Evolutionary conservation across 345 rosid genomes (phyloP).

Genomic region (Reutealis trisperma): DNA sequence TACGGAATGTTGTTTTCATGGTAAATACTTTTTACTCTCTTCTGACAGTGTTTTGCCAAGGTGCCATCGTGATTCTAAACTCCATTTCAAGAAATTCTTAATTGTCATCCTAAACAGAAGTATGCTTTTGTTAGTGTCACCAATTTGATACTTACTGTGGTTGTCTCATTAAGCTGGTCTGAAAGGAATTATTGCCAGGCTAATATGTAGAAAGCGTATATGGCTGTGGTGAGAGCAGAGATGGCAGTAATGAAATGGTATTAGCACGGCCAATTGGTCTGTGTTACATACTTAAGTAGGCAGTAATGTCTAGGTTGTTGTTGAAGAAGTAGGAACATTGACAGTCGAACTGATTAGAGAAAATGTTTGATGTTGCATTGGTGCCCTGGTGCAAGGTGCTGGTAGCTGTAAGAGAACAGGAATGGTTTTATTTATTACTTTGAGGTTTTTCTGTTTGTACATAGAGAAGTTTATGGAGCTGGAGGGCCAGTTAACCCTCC

Average conservation of each 20-base stretch:
- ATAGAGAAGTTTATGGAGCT: too few relatives aligned
- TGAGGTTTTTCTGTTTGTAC: too few relatives aligned
- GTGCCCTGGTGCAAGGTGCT: not conserved
- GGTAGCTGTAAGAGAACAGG: not conserved
- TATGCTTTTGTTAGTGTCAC: not conserved
- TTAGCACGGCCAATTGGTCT: not conserved
- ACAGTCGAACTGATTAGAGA: not conserved
- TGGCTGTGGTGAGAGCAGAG: not conserved
- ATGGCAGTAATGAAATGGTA: not conserved
- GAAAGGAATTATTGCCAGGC: not conserved
- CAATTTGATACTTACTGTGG: not conserved
- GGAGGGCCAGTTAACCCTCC: too few relatives aligned
- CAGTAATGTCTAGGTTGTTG: not conserved
- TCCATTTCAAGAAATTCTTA: not conserved
- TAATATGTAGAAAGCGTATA: not conserved
- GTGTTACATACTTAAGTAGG: not conserved
- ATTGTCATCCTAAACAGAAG: not conserved
- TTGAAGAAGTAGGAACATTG: not conserved
- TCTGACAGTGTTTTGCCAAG: not conserved
- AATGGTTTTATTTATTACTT: not conserved
- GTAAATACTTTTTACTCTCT: slow-evolving; percentile 32
- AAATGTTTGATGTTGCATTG: not conserved
- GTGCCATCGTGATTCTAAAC: not conserved
- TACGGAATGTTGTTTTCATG: slow-evolving; percentile 96
- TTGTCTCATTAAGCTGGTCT: not conserved